Evolutionary conservation across 225 moss, liverwort and hornwort genomes (phyloP).

Genomic region (Pleurozium schreberi): DNA sequence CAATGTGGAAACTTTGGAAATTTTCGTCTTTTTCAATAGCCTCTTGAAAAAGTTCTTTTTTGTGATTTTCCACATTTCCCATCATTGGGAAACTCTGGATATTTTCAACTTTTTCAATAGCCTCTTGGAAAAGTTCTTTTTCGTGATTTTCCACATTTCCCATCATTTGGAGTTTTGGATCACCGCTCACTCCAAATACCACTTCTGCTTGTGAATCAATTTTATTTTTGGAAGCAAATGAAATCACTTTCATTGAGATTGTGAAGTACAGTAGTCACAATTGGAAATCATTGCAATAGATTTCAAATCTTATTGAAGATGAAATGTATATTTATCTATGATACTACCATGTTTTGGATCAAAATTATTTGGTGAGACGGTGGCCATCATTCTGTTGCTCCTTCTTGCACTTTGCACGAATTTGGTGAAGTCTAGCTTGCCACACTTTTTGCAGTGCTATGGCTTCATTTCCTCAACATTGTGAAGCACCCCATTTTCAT

Average conservation of each 20-base stretch:
- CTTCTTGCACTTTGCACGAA: not conserved
- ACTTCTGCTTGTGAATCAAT: not conserved
- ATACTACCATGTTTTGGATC: no score
- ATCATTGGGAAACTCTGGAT: not conserved
- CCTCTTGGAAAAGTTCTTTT: not conserved
- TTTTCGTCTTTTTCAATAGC: accelerated
- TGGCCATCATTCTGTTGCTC: not conserved
- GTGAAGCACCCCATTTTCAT: not conserved
- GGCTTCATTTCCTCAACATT: not conserved
- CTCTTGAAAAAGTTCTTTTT: not conserved
- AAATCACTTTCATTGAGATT: not conserved
- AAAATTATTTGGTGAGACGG: not conserved
- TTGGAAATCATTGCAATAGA: not conserved
- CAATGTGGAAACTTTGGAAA: not conserved
- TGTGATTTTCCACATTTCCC: not conserved
- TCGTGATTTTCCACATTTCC: not conserved
- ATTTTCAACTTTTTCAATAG: no score
- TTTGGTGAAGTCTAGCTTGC: not conserved
- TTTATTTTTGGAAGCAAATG: not conserved
- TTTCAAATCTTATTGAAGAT: not conserved
- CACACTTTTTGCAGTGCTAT: not conserved
- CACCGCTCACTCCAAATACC: not conserved
- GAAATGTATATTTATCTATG: not conserved
- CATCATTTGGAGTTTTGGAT: not conserved
- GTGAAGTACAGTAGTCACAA: not conserved